phyloP scores from a whole-genome alignment of 331 rosid genomes.

The Spiraea crenata region DNA sequence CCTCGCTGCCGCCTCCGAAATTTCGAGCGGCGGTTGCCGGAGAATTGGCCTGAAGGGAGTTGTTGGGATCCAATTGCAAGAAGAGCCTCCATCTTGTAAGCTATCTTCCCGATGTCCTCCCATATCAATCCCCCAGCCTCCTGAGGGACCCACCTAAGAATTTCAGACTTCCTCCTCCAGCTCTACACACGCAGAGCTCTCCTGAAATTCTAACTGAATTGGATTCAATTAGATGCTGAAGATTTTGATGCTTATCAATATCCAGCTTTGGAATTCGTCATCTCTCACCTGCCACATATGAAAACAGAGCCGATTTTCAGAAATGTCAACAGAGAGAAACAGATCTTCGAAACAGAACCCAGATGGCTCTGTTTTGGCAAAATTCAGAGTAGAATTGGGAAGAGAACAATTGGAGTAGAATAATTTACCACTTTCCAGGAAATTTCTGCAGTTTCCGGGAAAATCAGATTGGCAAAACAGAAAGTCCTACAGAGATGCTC shows the following conservation, averaged over 20 bases:
- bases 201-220: slow-evolving; percentile 2
- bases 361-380: slow-evolving; percentile 9
- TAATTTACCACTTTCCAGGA: not conserved
- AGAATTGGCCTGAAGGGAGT: slow-evolving; percentile 51
- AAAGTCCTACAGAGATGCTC: slow-evolving; percentile 10
- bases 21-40: slow-evolving; percentile 11
- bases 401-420: not conserved
- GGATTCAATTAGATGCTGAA: too few relatives aligned
- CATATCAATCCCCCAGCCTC: slow-evolving; percentile 37
- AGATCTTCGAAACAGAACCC: slow-evolving; percentile 32
- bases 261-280: not conserved
- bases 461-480: slow-evolving; percentile 12
- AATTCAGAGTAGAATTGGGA: not conserved
- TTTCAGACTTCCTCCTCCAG: slow-evolving; percentile 8
- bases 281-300: slow-evolving; percentile 14
- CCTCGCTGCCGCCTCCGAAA: slow-evolving; percentile 8
- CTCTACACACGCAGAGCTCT: not conserved
- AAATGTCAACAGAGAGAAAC: slow-evolving; percentile 9
- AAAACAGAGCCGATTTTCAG: not conserved
- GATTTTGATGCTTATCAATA: not conserved
- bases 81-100: slow-evolving; percentile 26
- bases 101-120: slow-evolving; percentile 21
- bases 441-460: not conserved
- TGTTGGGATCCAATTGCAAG: slow-evolving; percentile 40
- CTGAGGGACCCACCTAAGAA: not conserved